Percentiles rank a stretch among this genome's conserved stretches.
Conservation (phyloP, 2,329 filamentous ascomycete genomes). For the Blastomyces parvus region DNA sequence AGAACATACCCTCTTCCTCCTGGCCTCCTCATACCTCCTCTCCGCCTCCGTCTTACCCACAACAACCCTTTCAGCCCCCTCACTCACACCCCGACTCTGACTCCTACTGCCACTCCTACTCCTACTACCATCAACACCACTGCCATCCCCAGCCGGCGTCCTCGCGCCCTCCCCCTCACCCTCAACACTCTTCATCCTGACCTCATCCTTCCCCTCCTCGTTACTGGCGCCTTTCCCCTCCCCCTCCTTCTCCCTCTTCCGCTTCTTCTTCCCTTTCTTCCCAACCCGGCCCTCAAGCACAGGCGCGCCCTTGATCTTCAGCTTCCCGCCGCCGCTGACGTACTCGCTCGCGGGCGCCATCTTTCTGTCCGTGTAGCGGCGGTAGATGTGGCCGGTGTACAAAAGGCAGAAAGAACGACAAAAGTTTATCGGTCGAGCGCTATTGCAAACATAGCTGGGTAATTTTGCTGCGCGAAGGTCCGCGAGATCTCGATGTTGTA, state of each 20-base stretch:
- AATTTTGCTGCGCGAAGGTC: neutral
- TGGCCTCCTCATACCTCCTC: conserved; percentile 66
- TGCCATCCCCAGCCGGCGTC: conserved; percentile 19
- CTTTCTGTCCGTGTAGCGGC: neutral
- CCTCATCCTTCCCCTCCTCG: conserved; percentile 21
- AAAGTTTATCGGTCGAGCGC: neutral
- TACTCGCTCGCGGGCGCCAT: conserved; percentile 53
- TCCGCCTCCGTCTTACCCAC: conserved; percentile 74
- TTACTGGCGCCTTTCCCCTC: conserved; percentile 17
- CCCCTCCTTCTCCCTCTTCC: conserved; percentile 42
- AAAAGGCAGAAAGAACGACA: no score
- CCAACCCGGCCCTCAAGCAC: conserved; percentile 40
- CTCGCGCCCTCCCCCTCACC: conserved; percentile 10
- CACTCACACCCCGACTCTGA: conserved; percentile 13
- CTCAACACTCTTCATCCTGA: conserved; percentile 17
- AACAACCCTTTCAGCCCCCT: conserved; percentile 25
- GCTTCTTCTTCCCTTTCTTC: conserved; percentile 45
- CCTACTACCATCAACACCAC: conserved; percentile 12
- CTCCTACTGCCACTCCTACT: conserved; percentile 7
- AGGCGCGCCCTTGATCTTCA: conserved; percentile 75
- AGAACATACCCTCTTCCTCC: conserved; percentile 64
- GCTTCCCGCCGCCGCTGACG: conserved; percentile 58
- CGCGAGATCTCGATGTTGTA: neutral
- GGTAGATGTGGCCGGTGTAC: no score
- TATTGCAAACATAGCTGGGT: neutral